These are phyloP conservation scores for Wickerhamiella domercqiae DNA, from an alignment of 805 yeast genomes.

Conservation along the genomic window DNA sequence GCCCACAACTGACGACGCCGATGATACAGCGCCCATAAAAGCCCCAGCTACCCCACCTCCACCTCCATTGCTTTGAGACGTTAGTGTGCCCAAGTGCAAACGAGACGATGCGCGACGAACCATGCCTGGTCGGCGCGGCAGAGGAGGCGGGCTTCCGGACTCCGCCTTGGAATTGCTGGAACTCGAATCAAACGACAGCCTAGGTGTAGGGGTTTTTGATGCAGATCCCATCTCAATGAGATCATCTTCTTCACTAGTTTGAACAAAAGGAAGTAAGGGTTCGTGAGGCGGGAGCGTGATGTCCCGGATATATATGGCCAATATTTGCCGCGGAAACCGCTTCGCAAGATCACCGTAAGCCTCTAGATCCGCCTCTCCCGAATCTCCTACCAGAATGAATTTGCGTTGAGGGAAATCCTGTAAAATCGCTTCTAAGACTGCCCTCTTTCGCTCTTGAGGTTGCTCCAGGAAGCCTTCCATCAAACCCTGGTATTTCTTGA, in stretches of 20 bases:
- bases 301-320: slow-evolving; percentile 68
- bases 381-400: slow-evolving; percentile 82
- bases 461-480: slow-evolving; percentile 77
- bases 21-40: slow-evolving; percentile 3
- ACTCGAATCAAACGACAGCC: too few relatives aligned
- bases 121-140: slow-evolving; percentile 23
- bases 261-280: slow-evolving; percentile 4
- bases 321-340: slow-evolving; percentile 43
- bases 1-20: background rate
- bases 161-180: slow-evolving; percentile 23
- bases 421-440: slow-evolving; percentile 45
- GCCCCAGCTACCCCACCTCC: slow-evolving; percentile 9
- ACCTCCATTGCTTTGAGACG: background rate
- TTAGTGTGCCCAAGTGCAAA: background rate
- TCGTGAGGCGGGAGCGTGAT: slow-evolving; percentile 30
- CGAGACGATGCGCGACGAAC: slow-evolving; percentile 13
- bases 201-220: slow-evolving; percentile 5
- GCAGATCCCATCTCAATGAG: background rate
- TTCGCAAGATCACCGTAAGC: slow-evolving; percentile 65
- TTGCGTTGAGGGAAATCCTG: slow-evolving; percentile 61
- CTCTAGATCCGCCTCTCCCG: slow-evolving; percentile 90
- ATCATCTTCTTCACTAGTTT: background rate
- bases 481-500: slow-evolving; percentile 75
- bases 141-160: slow-evolving; percentile 7
- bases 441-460: slow-evolving; percentile 62